Evolutionary conservation across 148 eudicot genomes (phyloP).

Genomic region (Suaeda aralocaspica): DNA sequence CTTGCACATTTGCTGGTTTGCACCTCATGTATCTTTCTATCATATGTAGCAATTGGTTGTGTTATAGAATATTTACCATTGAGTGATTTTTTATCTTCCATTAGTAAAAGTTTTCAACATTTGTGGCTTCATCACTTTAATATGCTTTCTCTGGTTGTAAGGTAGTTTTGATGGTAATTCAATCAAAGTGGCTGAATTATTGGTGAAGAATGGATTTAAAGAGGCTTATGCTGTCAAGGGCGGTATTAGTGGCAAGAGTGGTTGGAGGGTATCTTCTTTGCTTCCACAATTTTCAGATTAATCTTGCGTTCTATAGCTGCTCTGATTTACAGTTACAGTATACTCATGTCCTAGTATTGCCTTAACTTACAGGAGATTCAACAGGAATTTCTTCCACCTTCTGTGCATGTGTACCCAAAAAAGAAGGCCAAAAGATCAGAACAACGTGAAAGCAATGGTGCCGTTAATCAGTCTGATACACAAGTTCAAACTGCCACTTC

Average conservation of each 20-base stretch:
- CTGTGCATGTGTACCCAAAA: conserved; percentile 67
- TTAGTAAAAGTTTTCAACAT: not conserved
- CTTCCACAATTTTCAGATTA: not conserved
- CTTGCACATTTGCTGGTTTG: not conserved
- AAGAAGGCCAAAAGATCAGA: conserved; percentile 41
- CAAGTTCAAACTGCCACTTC: conserved; percentile 31
- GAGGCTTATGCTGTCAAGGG: conserved; percentile 90
- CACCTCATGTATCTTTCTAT: not conserved
- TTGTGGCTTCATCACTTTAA: conserved; percentile 5
- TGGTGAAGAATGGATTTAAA: conserved; percentile 79
- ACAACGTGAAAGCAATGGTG: conserved; percentile 43
- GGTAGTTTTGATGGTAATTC: conserved; percentile 99
- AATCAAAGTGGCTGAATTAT: conserved; percentile 75
- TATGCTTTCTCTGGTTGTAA: conserved; percentile 39
- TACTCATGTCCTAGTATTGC: conserved; percentile 1
- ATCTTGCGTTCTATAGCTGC: conserved; percentile 3
- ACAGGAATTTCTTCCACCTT: conserved; percentile 75
- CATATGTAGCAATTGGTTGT: not conserved
- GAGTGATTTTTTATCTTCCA: not conserved
- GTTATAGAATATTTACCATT: not conserved
- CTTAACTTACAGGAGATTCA: conserved; percentile 75
- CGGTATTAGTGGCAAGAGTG: conserved; percentile 80
- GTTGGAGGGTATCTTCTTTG: conserved; percentile 66
- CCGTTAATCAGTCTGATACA: conserved; percentile 22
- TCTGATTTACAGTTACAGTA: not conserved